phyloP scores from a whole-genome alignment of 768 basidiomycete genomes.

The Psilocybe sp. region DNA sequence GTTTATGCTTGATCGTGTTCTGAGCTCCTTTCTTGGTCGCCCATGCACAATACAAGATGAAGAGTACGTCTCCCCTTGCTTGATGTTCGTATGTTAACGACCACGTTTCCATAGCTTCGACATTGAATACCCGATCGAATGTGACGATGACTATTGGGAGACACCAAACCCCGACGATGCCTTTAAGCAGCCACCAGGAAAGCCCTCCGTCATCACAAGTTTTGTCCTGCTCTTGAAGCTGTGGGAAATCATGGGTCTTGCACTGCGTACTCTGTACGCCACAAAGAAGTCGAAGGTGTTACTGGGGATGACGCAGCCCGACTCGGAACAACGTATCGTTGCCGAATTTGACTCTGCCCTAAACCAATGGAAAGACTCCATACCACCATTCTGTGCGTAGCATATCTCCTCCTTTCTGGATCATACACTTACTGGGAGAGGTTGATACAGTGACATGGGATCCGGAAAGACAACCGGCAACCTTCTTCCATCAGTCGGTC shows the following conservation, averaged over 20 bases:
- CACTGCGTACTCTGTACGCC: slow-evolving; percentile 54
- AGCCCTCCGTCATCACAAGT: slow-evolving; percentile 50
- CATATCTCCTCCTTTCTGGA: neutral
- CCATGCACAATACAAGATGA: slow-evolving; percentile 68
- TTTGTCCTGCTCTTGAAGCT: slow-evolving; percentile 57
- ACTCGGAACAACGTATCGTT: slow-evolving; percentile 56
- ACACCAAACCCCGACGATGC: slow-evolving; percentile 40
- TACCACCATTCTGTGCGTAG: slow-evolving; percentile 53
- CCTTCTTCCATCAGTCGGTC: slow-evolving; percentile 50
- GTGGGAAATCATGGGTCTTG: slow-evolving; percentile 56
- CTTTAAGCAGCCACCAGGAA: slow-evolving; percentile 62
- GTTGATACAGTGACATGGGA: slow-evolving; percentile 34
- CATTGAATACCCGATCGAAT: slow-evolving; percentile 61
- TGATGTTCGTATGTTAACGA: neutral
- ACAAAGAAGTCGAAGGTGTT: slow-evolving; percentile 36
- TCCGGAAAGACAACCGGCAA: slow-evolving; percentile 25
- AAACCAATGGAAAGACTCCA: slow-evolving; percentile 59
- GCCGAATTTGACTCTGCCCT: slow-evolving; percentile 61
- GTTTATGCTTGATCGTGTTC: slow-evolving; percentile 27
- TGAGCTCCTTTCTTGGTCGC: slow-evolving; percentile 56
- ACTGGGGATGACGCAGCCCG: slow-evolving; percentile 42
- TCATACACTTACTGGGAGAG: neutral
- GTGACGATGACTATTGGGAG: slow-evolving; percentile 46
- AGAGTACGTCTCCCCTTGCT: slow-evolving; percentile 37
- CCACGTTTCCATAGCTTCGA: slow-evolving; percentile 48